Evolutionary conservation across 768 basidiomycete species (phyloP), one percentile per base, ranked within the genome.

Genomic region (Tephrocybe sp.): DNA sequence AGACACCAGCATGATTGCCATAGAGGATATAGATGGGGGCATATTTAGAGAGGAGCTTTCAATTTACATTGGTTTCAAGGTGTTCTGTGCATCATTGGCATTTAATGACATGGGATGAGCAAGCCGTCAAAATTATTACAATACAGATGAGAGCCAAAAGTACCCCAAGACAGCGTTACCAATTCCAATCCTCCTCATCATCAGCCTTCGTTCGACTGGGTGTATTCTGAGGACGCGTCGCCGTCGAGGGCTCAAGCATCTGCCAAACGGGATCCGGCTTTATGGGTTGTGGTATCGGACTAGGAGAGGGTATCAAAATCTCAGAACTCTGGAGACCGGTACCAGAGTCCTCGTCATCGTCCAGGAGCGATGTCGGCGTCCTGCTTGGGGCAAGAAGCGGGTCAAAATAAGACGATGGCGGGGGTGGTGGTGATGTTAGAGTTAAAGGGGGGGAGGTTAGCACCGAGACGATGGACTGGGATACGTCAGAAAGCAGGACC

Each of bases 121-220:
- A n/a, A n/a, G n/a, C n/a, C n/a, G n/a, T n/a, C n/a, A n/a, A n/a
- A n/a, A n/a, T n/a, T n/a, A n/a, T n/a, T n/a, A n/a, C n/a, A n/a
- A n/a, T n/a, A n/a, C n/a, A n/a, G n/a, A n/a, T n/a, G n/a, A n/a
- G n/a, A n/a, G n/a, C n/a, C n/a, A n/a, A n/a, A n/a, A n/a, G n/a
- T n/a, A n/a, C n/a, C n/a, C n/a, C n/a, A n/a, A n/a, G n/a, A 30
- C 28, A 30, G 28, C 28, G 28, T 32, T 67, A 83, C 83, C 83
- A 85, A 58, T 84, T 84, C 83, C 82, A 85, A 51, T 77, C 77
- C 23, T 83, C 79, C 42, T 79, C 80, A 36, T 79, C 76, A 41
- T 73, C 71, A 42, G 45, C 37, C 15, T 21, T 40, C 3, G n/a
- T n/a, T n/a, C n/a, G n/a, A n/a, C 28, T 30, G 28, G 28, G 5